Evolutionary conservation across 192 early-diverging fungal species (phyloP).

Genomic region (Globomyces pollinis-pini): DNA sequence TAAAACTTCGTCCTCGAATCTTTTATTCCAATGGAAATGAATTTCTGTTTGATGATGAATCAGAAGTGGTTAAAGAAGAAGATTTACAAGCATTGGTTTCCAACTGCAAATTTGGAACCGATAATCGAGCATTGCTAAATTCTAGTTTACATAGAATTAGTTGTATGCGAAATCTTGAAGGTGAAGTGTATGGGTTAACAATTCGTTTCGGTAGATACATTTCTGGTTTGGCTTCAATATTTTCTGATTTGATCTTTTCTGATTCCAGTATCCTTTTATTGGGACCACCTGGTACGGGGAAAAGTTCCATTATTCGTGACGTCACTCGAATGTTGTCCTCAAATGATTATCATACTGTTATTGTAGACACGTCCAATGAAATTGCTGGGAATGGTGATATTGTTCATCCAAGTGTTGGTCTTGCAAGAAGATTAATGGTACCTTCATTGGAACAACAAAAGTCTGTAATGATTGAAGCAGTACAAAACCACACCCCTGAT

Average conservation of each 20-base stretch:
- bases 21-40: no score
- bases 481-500: conserved; percentile 9
- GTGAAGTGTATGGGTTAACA: background rate
- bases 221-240: background rate
- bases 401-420: background rate
- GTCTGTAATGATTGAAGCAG: background rate
- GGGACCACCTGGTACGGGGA: conserved; percentile 1
- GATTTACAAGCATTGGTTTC: no score
- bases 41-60: no score
- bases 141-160: background rate
- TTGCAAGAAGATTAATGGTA: conserved; percentile 5
- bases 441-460: background rate
- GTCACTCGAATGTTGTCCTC: background rate
- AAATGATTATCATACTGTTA: background rate
- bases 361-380: conserved; percentile 8
- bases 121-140: background rate
- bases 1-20: no score
- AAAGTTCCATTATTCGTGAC: background rate
- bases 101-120: background rate
- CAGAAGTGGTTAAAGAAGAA: no score
- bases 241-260: background rate
- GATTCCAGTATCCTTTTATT: background rate
- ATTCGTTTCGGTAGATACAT: background rate
- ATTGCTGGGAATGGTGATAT: background rate
- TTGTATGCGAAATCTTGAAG: background rate